phyloP scores from a whole-genome alignment of 2,329 filamentous ascomycete genomes.

The Fusarium avenaceum region DNA sequence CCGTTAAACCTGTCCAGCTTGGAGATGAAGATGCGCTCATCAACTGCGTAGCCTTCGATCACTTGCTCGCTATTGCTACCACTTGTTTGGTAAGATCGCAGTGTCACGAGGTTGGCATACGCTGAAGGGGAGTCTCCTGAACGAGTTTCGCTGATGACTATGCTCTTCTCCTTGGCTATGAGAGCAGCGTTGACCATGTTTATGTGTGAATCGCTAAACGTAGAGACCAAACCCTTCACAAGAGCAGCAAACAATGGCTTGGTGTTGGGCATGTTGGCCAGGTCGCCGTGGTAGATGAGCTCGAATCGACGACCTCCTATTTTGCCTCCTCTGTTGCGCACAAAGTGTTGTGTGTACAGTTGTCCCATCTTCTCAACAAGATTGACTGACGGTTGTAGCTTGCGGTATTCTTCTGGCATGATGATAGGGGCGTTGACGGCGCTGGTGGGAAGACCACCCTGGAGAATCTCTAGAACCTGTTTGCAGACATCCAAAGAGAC shows the following conservation, averaged over 20 bases:
- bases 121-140: conserved; percentile 73
- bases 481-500: conserved; percentile 86
- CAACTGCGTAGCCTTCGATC: conserved; percentile 76
- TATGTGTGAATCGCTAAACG: conserved; percentile 77
- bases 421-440: conserved; percentile 88
- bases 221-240: conserved; percentile 79
- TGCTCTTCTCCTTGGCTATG: conserved; percentile 81
- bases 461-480: conserved; percentile 80
- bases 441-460: conserved; percentile 78
- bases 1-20: conserved; percentile 80
- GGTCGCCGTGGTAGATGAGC: conserved; percentile 80
- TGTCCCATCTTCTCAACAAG: conserved; percentile 84
- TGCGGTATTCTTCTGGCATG: conserved; percentile 82
- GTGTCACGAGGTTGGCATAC: conserved; percentile 78
- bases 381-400: conserved; percentile 80
- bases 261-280: conserved; percentile 79
- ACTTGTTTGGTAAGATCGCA: conserved; percentile 65
- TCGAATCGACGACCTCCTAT: conserved; percentile 78
- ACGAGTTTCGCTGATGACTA: conserved; percentile 81
- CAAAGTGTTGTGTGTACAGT: conserved; percentile 83
- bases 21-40: conserved; percentile 76
- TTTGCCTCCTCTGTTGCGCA: conserved; percentile 57
- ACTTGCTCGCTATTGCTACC: conserved; percentile 56
- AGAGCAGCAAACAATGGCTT: conserved; percentile 83
- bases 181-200: conserved; percentile 87